Conservation (phyloP, 2,329 filamentous ascomycete species). For the Exutisphaerella laricina region DNA sequence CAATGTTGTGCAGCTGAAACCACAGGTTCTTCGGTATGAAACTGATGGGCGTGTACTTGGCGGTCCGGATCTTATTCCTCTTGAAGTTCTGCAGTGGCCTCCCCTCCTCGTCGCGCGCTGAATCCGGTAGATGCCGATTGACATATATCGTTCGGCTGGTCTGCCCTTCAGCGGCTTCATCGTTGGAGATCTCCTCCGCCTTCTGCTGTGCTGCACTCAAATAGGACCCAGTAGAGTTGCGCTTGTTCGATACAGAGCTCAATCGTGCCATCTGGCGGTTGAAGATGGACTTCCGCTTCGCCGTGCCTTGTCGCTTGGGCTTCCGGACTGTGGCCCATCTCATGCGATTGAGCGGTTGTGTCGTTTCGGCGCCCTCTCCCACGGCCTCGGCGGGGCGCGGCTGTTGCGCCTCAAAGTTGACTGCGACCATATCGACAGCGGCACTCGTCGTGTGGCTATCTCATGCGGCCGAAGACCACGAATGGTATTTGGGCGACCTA, state of each 20-base stretch:
- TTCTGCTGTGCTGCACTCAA: slow-evolving; percentile 19
- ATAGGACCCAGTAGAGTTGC: slow-evolving; percentile 36
- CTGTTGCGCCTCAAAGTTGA: slow-evolving; percentile 10
- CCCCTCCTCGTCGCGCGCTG: slow-evolving; percentile 75
- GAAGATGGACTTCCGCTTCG: slow-evolving; percentile 78
- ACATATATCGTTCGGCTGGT: slow-evolving; percentile 66
- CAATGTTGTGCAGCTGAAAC: slow-evolving; percentile 98
- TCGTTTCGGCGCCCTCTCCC: slow-evolving; percentile 44
- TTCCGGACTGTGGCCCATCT: slow-evolving; percentile 95
- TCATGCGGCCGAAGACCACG: slow-evolving; percentile 2
- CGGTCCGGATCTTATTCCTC: slow-evolving; percentile 94
- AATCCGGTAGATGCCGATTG: slow-evolving; percentile 71
- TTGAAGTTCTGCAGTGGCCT: slow-evolving; percentile 64
- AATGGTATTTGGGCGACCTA: slow-evolving; percentile 1
- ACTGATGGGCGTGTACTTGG: slow-evolving; percentile 92
- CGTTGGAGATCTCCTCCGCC: slow-evolving; percentile 30
- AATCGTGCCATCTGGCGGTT: slow-evolving; percentile 48
- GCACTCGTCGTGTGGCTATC: neutral
- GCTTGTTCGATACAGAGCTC: slow-evolving; percentile 33
- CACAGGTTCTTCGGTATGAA: slow-evolving; percentile 96
- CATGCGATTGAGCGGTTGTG: slow-evolving; percentile 61
- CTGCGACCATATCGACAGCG: slow-evolving; percentile 5
- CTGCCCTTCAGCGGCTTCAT: slow-evolving; percentile 31
- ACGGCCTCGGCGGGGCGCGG: slow-evolving; percentile 23
- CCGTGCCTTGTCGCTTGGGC: slow-evolving; percentile 65